Evolutionary conservation across 2,329 filamentous ascomycete species (phyloP), one percentile per base, ranked within the genome.

Genomic region (Podosphaera aphanis): DNA sequence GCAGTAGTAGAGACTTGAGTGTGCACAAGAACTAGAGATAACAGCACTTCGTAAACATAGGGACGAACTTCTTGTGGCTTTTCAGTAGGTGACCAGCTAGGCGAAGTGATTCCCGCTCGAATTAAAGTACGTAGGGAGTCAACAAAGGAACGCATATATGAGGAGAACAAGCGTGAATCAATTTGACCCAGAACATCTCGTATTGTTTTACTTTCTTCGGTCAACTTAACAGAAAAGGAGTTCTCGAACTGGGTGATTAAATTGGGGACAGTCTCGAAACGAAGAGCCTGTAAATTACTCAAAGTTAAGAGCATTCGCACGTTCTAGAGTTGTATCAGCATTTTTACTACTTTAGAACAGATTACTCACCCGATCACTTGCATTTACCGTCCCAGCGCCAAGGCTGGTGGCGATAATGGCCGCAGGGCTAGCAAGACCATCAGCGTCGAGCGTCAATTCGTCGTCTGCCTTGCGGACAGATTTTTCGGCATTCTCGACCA

Each of bases 401-500:
- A 52, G 60, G 5, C 64, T 61, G 39, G 63, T 59, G 23, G 55
- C 53, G 11, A 57, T 49, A 42, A 51, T 55, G 40, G 53, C 55
- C 43, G 55, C 53, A 45, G 55, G 59, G 47, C 51, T 59, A 47
- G 55, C 53, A 19, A 59, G 47, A 11, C 57, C 56, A 50, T 59
- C 54, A 23, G 43, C 53, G 44, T 60, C 56, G 7, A 51, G 53
- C 2, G 56, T 57, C 57, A 57, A 61, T 21, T 59, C 57, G 47
- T 59, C 57, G 29, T 59, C 57, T 25, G 73, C 65, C 53, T 74
- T 75, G 53, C 77, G 73, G 13, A 76, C 61, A 2, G 77, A 71
- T 47, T 76, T 75, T 62, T 95, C 85, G 2, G 90, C 88, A 61
- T 93, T 95, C 62, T 95, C 90, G 1, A 98, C 85, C 76, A 98